These are phyloP conservation scores for Eimeria brunetti DNA, from an alignment of 169 alveolate genomes.

Conservation along the genomic window DNA sequence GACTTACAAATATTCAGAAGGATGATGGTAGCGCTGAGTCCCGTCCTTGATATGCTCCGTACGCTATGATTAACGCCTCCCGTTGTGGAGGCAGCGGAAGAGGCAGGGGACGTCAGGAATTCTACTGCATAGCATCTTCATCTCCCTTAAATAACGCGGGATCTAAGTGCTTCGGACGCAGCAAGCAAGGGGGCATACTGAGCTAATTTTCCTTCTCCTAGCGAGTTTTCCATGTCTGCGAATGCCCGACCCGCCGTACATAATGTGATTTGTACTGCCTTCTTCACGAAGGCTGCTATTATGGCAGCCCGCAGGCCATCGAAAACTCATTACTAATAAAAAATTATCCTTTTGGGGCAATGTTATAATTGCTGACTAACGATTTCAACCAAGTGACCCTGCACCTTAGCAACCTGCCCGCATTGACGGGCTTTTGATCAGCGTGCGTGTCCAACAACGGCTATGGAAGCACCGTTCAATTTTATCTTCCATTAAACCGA, in stretches of 20 bases:
- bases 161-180: neutral
- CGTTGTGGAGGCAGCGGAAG: neutral
- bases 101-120: neutral
- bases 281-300: neutral
- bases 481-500: neutral
- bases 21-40: neutral
- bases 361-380: neutral
- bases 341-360: neutral
- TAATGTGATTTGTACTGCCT: slow-evolving; percentile 6
- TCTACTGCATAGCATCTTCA: neutral
- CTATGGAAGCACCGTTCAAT: neutral
- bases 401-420: slow-evolving; percentile 21
- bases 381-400: slow-evolving; percentile 42
- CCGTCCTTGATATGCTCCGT: neutral
- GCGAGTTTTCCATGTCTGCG: neutral
- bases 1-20: neutral
- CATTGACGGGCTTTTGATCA: neutral
- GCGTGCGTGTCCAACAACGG: neutral
- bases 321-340: neutral
- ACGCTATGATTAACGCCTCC: neutral
- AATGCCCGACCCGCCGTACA: neutral
- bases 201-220: neutral
- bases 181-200: neutral
- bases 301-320: neutral
- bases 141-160: neutral